A percentile compares a stretch with the other conserved stretches of the same genome.
Evolutionary conservation across 768 basidiomycete species (phyloP).

Genomic region (Boletus huronensis): DNA sequence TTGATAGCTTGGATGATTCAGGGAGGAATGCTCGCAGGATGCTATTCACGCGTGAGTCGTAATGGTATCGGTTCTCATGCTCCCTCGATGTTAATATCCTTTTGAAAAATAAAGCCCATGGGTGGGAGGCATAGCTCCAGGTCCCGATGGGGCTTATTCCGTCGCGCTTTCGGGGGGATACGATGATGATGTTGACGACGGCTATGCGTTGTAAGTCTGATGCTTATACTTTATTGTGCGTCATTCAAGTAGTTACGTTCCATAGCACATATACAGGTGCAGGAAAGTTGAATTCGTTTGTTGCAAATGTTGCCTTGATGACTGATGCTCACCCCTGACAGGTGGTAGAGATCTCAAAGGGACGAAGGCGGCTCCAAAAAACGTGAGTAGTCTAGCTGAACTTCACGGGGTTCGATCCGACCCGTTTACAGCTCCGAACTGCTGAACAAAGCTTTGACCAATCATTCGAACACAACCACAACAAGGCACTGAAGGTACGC

Average conservation of each 20-base stretch:
- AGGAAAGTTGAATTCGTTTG: constrained; percentile 38
- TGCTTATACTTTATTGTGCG: background rate
- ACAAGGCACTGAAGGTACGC: constrained; percentile 61
- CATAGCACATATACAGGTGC: constrained; percentile 72
- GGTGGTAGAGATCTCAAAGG: constrained; percentile 88
- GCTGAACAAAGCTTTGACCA: constrained; percentile 86
- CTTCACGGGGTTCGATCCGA: background rate
- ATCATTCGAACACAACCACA: constrained; percentile 68
- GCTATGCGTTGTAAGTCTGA: constrained; percentile 72
- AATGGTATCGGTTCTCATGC: background rate
- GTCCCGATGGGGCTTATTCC: constrained; percentile 71
- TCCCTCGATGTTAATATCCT: background rate
- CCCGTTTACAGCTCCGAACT: constrained; percentile 66
- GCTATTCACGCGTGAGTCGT: constrained; percentile 77
- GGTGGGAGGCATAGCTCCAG: constrained; percentile 72
- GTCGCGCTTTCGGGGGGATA: constrained; percentile 89
- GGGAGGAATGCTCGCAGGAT: constrained; percentile 66
- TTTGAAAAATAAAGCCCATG: constrained; percentile 50
- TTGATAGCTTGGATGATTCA: constrained; percentile 14
- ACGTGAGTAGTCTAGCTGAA: constrained; percentile 44
- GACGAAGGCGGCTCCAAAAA: constrained; percentile 78
- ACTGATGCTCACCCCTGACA: constrained; percentile 18
- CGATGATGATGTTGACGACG: constrained; percentile 79
- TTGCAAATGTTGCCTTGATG: background rate
- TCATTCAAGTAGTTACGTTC: background rate